Percentiles rank a stretch among this genome's conserved stretches.
phyloP scores from a whole-genome alignment of 2,329 filamentous ascomycete species.

The Macrophomina pseudophaseolina region DNA sequence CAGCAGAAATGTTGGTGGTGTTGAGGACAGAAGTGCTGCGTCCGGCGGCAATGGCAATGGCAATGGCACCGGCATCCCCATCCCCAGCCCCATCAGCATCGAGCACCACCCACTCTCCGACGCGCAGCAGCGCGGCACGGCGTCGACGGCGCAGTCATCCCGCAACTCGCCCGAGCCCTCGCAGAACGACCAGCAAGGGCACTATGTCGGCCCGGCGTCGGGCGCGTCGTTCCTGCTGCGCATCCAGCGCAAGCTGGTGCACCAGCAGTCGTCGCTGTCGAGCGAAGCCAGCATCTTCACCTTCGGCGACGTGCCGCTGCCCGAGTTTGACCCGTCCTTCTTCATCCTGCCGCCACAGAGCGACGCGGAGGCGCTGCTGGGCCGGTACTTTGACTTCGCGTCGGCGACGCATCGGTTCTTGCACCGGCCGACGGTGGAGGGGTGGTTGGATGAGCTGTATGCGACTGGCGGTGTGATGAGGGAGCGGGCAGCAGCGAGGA shows the following conservation, averaged over 20 bases:
- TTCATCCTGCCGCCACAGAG: conserved; percentile 45
- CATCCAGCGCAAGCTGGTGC: conserved; percentile 54
- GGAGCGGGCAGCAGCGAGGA: conserved; percentile 30
- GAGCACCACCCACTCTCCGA: conserved; percentile 4
- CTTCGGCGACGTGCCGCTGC: conserved; percentile 56
- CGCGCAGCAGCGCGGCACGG: not conserved
- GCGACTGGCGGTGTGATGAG: conserved; percentile 35
- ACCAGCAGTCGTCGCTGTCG: conserved; percentile 45
- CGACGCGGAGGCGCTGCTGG: conserved; percentile 52
- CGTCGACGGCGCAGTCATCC: conserved; percentile 33
- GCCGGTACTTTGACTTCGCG: conserved; percentile 65
- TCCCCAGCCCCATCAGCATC: conserved; percentile 21
- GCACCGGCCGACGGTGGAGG: conserved; percentile 59
- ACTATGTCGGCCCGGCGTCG: conserved; percentile 56
- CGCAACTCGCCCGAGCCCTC: conserved; percentile 53
- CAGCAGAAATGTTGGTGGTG: not conserved
- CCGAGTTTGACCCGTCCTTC: conserved; percentile 38
- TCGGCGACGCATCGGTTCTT: conserved; percentile 66
- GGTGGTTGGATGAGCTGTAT: conserved; percentile 44
- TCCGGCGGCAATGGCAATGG: too few relatives aligned
- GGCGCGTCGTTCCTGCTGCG: conserved; percentile 57
- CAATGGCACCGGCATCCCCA: not conserved
- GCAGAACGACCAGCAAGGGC: conserved; percentile 53
- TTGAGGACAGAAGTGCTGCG: too few relatives aligned
- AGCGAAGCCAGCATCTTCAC: conserved; percentile 53